A percentile compares a stretch with the other conserved stretches of the same genome.
Conservation (phyloP, 148 eudicot genomes). For the Rhododendron simsii region DNA sequence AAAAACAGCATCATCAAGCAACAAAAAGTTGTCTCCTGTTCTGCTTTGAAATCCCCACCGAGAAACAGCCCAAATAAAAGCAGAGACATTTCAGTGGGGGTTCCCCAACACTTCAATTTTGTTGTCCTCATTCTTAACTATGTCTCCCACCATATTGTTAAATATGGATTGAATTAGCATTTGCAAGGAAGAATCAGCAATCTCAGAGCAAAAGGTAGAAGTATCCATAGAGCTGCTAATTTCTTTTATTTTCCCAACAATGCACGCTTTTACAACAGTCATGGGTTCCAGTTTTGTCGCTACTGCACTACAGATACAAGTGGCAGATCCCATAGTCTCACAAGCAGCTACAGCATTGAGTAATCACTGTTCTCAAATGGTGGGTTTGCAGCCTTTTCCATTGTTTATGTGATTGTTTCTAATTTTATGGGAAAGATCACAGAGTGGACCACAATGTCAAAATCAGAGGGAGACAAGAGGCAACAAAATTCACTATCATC, state of each 20-base stretch:
- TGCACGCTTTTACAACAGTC: too few species aligned
- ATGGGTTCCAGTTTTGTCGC: too few species aligned
- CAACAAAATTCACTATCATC: not conserved
- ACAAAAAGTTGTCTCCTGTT: constrained; percentile 29
- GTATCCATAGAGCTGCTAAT: not conserved
- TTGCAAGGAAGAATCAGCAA: not conserved
- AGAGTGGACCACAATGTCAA: not conserved
- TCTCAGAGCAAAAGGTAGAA: not conserved
- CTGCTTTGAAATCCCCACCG: constrained; percentile 50
- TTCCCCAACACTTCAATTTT: constrained; percentile 67
- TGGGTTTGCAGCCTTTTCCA: constrained; percentile 10
- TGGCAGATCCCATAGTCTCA: too few species aligned
- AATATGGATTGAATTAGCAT: constrained; percentile 62
- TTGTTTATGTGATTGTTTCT: not conserved
- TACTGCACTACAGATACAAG: too few species aligned
- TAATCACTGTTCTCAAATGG: not conserved
- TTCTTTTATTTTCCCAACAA: too few species aligned
- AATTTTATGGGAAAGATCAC: not conserved
- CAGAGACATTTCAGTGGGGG: constrained; percentile 85
- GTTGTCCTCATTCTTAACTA: constrained; percentile 61
- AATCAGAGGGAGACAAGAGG: not conserved
- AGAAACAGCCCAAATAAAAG: constrained; percentile 67
- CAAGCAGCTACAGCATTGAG: not conserved
- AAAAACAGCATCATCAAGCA: too few species aligned
- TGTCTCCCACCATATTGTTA: constrained; percentile 75